Base-by-base conservation (phyloP, 1,284 basidiomycete genomes). In the Sporisorium reilianum region DNA sequence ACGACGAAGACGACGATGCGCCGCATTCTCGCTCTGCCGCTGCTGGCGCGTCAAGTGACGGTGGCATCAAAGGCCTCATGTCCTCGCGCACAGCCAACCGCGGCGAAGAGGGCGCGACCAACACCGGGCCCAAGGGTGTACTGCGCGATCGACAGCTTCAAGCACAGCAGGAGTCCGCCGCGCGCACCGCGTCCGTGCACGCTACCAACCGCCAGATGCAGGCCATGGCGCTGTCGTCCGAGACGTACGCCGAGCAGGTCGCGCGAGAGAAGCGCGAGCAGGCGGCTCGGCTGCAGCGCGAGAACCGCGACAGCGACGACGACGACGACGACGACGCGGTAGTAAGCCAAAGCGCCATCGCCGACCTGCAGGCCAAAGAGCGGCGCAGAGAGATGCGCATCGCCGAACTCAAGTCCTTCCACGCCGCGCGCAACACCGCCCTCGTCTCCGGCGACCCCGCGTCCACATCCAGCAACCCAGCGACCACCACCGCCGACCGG, bases 71-170 rank as follows among this genome's bases (percentile, higher is more conserved):
- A 23, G 64, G 60, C 14, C 51, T 61, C 16, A 36, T 41, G 28
- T 49, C 54, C 32, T 67, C 61, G 4, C 54, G 54, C 3, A 58
- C 64, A 4, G 56, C 63, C 9, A 64, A 50, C 3, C 55, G 67
- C 11, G 66, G 63, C 14, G 53, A 51, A 20, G 60, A 64, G 10
- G 73, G 73, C 5, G 75, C 75, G 0, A 52, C 61, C 57, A 64
- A 78, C 23, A 80, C 79, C 8, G 79, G 79, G 8, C 78, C 76
- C 30, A 81, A 81, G 49, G 79, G 79, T 26, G 79, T 81, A 16
- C 42, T 77, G 18, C 62, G 64, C 12, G 79, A 81, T 60, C 69
- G 57, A 20, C 57, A 64, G 49, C 45, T 66, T 7, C 54, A 60
- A 7, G 72, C 59, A 5, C 53, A 59, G 34, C 64, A 69, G 10